phyloP scores from a whole-genome alignment of 2,329 filamentous ascomycete species.

The Curvularia eragrostidis region DNA sequence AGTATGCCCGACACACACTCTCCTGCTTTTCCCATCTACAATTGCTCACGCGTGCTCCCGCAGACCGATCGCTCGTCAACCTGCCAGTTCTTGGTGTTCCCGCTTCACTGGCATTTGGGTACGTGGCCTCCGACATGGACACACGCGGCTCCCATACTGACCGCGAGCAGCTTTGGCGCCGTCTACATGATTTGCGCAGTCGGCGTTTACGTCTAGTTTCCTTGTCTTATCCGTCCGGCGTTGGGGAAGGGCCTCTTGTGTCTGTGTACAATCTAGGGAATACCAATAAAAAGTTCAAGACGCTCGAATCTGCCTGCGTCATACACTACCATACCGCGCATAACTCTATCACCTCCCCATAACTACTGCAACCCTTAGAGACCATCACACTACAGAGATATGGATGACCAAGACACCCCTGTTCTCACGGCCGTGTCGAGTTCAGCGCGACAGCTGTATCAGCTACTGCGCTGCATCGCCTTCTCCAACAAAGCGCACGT shows the following conservation, averaged over 20 bases:
- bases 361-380: background rate
- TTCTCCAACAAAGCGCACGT: constrained; percentile 67
- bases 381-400: constrained; percentile 23
- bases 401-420: constrained; percentile 53
- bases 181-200: constrained; percentile 99
- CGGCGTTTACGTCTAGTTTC: constrained; percentile 88
- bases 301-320: constrained; percentile 17
- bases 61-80: constrained; percentile 82
- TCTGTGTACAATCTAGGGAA: constrained; percentile 47
- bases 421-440: constrained; percentile 78
- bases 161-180: constrained; percentile 76
- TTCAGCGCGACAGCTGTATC: constrained; percentile 77
- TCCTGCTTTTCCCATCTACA: background rate
- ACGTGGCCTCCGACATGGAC: constrained; percentile 51
- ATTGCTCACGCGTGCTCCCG: constrained; percentile 63
- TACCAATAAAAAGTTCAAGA: constrained; percentile 48
- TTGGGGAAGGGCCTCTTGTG: constrained; percentile 29
- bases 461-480: constrained; percentile 67
- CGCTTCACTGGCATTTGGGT: constrained; percentile 90
- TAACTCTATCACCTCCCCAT: background rate
- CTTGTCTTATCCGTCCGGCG: constrained; percentile 34
- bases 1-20: constrained; percentile 63
- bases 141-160: constrained; percentile 4
- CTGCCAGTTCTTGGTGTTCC: constrained; percentile 81
- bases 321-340: background rate